phyloP scores from a whole-genome alignment of 2,329 filamentous ascomycete species.

The Fonsecaea pugnacius region DNA sequence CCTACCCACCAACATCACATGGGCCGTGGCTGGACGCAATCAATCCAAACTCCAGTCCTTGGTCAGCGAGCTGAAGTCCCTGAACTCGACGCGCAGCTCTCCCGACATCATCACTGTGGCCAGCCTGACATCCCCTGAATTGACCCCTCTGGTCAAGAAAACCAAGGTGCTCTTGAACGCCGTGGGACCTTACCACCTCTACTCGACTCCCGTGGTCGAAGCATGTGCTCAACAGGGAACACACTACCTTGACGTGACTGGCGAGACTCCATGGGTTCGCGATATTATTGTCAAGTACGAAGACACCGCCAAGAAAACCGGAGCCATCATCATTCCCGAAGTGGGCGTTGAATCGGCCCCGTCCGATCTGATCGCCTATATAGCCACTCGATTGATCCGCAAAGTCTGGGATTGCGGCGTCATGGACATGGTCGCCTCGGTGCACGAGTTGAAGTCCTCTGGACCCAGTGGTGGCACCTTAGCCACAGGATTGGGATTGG shows the following conservation, averaged over 20 bases:
- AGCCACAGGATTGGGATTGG: conserved; percentile 65
- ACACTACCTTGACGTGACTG: conserved; percentile 70
- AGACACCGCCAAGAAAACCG: conserved; percentile 61
- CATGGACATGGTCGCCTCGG: conserved; percentile 56
- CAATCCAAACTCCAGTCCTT: conserved; percentile 72
- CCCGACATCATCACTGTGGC: conserved; percentile 61
- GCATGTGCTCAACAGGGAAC: conserved; percentile 68
- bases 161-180: conserved; percentile 64
- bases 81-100: conserved; percentile 70
- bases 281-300: conserved; percentile 67
- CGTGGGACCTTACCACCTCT: conserved; percentile 66
- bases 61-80: conserved; percentile 65
- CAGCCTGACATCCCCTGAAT: conserved; percentile 53
- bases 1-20: conserved; percentile 77
- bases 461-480: conserved; percentile 65
- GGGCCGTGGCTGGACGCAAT: conserved; percentile 88
- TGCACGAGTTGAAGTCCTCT: conserved; percentile 59
- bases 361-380: conserved; percentile 60
- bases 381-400: conserved; percentile 59
- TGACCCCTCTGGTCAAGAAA: conserved; percentile 58
- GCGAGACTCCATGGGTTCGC: conserved; percentile 67
- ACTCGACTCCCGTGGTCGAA: conserved; percentile 67
- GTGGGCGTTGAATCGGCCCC: conserved; percentile 66
- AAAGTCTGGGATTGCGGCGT: conserved; percentile 56
- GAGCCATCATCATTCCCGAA: conserved; percentile 66